Evolutionary conservation across 345 rosid species (phyloP).

Genomic region (Luvunga scandens): DNA sequence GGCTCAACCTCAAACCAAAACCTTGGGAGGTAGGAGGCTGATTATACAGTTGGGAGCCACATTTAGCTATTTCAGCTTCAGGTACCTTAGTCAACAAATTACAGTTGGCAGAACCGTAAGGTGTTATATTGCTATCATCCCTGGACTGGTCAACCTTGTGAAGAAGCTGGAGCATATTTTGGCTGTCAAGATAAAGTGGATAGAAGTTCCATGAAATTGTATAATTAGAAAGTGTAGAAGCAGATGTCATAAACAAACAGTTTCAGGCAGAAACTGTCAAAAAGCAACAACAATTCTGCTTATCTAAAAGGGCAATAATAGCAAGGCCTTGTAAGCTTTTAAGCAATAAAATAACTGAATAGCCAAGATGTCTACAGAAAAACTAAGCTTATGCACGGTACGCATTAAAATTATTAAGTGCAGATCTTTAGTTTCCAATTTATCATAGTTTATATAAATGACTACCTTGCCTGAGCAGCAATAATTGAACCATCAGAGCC

Average conservation of each 20-base stretch:
- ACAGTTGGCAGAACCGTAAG: conserved; percentile 14
- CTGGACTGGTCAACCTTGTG: conserved; percentile 35
- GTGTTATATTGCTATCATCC: conserved; percentile 19
- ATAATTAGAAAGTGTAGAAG: background rate
- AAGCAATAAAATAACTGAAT: background rate
- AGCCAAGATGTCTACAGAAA: background rate
- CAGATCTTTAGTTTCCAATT: conserved; percentile 10
- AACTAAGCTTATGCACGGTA: background rate
- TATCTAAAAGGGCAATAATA: background rate
- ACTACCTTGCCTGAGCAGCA: conserved; percentile 34
- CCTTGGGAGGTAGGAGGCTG: conserved; percentile 44
- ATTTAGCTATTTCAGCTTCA: conserved; percentile 14
- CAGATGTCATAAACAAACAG: background rate
- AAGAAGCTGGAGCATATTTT: conserved; percentile 39
- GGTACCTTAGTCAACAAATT: conserved; percentile 17
- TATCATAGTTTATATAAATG: background rate
- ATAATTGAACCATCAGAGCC: conserved; percentile 27
- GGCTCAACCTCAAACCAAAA: conserved; percentile 47
- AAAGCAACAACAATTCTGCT: background rate
- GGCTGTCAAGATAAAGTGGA: conserved; percentile 23
- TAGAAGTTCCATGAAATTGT: background rate
- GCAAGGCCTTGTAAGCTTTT: background rate
- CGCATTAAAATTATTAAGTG: background rate
- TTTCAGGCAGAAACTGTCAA: background rate
- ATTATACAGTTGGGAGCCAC: conserved; percentile 18